Evolutionary conservation across 345 rosid species (phyloP).

Genomic region (Brassica nigra): DNA sequence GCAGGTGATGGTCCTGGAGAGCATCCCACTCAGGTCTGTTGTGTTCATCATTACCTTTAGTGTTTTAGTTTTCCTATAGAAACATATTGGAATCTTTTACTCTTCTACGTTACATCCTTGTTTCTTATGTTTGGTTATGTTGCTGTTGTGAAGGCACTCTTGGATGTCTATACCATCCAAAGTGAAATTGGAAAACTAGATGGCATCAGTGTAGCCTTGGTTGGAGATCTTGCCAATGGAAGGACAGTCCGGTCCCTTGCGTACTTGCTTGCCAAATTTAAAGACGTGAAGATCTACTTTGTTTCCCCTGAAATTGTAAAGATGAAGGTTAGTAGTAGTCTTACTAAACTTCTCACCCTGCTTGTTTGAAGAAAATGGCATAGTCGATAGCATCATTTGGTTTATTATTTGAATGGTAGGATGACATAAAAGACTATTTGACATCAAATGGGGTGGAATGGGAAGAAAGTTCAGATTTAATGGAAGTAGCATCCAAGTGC

Average conservation of each 20-base stretch:
- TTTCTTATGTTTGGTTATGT: neutral
- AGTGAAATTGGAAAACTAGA: constrained; percentile 88
- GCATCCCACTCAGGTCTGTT: constrained; percentile 87
- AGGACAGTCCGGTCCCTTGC: constrained; percentile 96
- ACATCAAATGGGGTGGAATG: constrained; percentile 70
- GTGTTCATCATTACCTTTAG: neutral
- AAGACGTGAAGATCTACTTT: constrained; percentile 78
- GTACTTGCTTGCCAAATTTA: constrained; percentile 83
- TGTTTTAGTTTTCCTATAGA: neutral
- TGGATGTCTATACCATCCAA: constrained; percentile 87
- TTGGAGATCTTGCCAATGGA: constrained; percentile 97
- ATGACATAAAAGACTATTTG: constrained; percentile 88
- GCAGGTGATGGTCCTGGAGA: constrained; percentile 99
- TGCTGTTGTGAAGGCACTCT: constrained; percentile 63
- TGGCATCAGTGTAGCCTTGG: constrained; percentile 85
- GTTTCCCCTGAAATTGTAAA: constrained; percentile 91
- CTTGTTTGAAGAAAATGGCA: too few relatives aligned
- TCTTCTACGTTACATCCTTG: neutral
- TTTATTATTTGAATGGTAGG: constrained; percentile 44
- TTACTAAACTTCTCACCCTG: neutral
- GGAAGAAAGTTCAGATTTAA: constrained; percentile 84
- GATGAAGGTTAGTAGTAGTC: constrained; percentile 72
- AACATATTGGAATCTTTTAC: too few relatives aligned
- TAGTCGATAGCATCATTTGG: too few relatives aligned
- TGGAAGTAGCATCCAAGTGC: constrained; percentile 85